Evolutionary conservation across 768 basidiomycete species (phyloP).

Genomic region (Dictyophora rubrovolvata): DNA sequence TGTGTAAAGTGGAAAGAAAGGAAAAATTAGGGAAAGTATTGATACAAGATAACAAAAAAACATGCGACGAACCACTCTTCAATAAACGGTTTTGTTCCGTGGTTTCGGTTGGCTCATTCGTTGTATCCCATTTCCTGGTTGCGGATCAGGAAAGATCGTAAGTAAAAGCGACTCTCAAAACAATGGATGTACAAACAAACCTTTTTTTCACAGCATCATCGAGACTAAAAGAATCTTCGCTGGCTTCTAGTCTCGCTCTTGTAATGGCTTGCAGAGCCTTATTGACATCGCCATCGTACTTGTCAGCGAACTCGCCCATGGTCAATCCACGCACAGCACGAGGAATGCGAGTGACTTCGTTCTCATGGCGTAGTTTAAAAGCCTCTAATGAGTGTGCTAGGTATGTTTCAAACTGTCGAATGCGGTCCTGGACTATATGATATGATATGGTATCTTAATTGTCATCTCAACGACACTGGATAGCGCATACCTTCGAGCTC

Average conservation of each 20-base stretch:
- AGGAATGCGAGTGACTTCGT: slow-evolving; percentile 62
- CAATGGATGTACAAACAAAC: not conserved
- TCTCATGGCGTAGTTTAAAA: slow-evolving; percentile 67
- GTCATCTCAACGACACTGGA: not conserved
- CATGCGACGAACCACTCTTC: slow-evolving; percentile 46
- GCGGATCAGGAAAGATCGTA: too few relatives aligned
- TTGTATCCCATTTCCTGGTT: slow-evolving; percentile 40
- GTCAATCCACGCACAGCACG: slow-evolving; percentile 62
- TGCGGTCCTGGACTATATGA: slow-evolving; percentile 64
- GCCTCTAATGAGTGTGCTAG: slow-evolving; percentile 63
- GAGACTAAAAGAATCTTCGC: slow-evolving; percentile 29
- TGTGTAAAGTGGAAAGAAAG: slow-evolving; percentile 14
- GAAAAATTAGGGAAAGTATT: too few relatives aligned
- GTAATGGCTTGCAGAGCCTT: slow-evolving; percentile 59
- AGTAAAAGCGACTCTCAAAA: too few relatives aligned
- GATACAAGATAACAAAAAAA: not conserved
- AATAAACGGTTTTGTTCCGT: slow-evolving; percentile 34
- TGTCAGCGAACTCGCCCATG: slow-evolving; percentile 69
- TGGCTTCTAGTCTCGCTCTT: slow-evolving; percentile 44
- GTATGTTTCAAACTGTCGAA: slow-evolving; percentile 65
- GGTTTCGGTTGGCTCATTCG: slow-evolving; percentile 47
- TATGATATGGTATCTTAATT: not conserved
- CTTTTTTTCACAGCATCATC: slow-evolving; percentile 57
- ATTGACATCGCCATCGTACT: slow-evolving; percentile 69
- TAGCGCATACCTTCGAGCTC: slow-evolving; percentile 60